Base-by-base conservation (phyloP, 352 stramenopile species). In the Hyaloperonospora arabidopsidis region DNA sequence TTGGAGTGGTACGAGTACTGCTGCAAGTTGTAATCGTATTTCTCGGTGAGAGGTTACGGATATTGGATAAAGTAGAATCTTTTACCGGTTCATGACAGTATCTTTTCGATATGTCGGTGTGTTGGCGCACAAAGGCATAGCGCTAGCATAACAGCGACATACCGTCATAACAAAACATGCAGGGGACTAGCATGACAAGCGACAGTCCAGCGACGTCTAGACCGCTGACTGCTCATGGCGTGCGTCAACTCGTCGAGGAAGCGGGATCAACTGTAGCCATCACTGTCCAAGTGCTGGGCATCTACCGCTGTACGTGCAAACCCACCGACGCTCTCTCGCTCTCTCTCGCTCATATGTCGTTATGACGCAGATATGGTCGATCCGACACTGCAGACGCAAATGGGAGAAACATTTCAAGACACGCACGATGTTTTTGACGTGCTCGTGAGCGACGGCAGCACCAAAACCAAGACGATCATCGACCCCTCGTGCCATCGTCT, bases 381-480 rank as follows among this genome's bases (percentile, higher is more conserved):
- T 44, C 79, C 76, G 0, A 58, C 52, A 38, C 49, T 83, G 3
- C 63, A 56, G 39, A 21, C 63, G n/a, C 54, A 65, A 44, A 62
- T 89, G 5, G 60, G 63, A 2, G 17, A 34, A 2, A 25, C 22
- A 1, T 65, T 68, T 11, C 28, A 19, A 1, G 41, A 61, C 28
- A 54, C 70, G 3, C 54, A 49, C 28, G 65, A 87, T 46, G 67
- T 76, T 13, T 86, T 86, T 35, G 79, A 89, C 50, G 34, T 86
- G 36, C 45, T 89, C 13, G 28, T 89, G 47, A 89, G 74, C 52
- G 79, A 89, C 40, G 79, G 75, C 0, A 49, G 44, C 13, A 50
- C 70, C 44, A 84, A 84, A 49, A 65, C 74, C 32, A 86, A 85
- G 60, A 71, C 65, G 18, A 12, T 86, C 12, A 46, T 87, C 38